These are phyloP conservation scores for Mortierella sp. DNA, from an alignment of 371 early-diverging fungal genomes.

Conservation along the genomic window DNA sequence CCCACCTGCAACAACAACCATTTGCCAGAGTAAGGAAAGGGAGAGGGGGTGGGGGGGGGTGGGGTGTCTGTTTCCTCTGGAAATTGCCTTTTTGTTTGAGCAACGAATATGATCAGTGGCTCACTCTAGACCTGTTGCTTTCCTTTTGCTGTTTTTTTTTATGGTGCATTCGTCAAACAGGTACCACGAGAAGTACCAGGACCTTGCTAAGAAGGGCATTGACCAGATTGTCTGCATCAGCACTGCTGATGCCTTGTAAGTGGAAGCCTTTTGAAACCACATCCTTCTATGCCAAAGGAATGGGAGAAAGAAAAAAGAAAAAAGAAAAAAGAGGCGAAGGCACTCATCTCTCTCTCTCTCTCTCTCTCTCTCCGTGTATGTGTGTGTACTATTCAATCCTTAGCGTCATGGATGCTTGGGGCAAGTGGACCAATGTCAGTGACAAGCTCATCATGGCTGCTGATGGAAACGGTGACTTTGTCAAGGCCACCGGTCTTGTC, in stretches of 20 bases:
- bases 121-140: background rate
- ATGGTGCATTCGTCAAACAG: constrained; percentile 4
- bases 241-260: constrained; percentile 75
- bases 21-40: constrained; percentile 66
- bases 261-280: constrained; percentile 52
- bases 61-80: too few species aligned
- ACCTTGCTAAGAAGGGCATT: constrained; percentile 75
- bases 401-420: constrained; percentile 83
- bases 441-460: constrained; percentile 71
- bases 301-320: background rate
- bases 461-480: constrained; percentile 75
- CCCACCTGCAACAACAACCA: constrained; percentile 85
- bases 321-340: background rate
- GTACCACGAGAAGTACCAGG: constrained; percentile 61
- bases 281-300: too few species aligned
- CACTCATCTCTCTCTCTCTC: background rate
- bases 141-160: background rate
- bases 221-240: constrained; percentile 75
- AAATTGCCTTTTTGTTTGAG: background rate
- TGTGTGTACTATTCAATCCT: background rate
- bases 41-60: background rate
- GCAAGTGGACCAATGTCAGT: constrained; percentile 65
- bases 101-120: background rate
- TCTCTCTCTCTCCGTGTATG: constrained; percentile 52
- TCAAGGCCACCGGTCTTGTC: constrained; percentile 70